phyloP scores from a whole-genome alignment of 2,329 filamentous ascomycete genomes.

The Pseudogymnoascus sp. region DNA sequence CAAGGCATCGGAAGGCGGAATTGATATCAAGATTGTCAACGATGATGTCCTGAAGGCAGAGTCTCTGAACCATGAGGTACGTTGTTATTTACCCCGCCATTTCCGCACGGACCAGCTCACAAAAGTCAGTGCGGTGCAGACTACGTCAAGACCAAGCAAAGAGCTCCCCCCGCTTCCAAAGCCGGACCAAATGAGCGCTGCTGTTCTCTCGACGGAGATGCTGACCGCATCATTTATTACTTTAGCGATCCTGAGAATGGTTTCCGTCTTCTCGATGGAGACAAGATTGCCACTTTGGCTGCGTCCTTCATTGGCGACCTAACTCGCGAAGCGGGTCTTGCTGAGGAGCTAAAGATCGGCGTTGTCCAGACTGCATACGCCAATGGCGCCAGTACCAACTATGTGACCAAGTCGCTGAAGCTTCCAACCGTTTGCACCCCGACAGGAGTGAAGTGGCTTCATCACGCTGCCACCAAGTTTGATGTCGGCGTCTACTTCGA shows the following conservation, averaged over 20 bases:
- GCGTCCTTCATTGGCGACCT: slow-evolving; percentile 91
- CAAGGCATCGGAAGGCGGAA: slow-evolving; percentile 51
- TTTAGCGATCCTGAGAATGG: slow-evolving; percentile 72
- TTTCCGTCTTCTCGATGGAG: slow-evolving; percentile 90
- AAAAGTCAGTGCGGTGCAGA: slow-evolving; percentile 76
- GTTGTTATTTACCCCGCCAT: slow-evolving; percentile 21
- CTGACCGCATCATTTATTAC: slow-evolving; percentile 93
- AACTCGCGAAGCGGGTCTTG: slow-evolving; percentile 67
- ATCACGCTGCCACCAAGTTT: slow-evolving; percentile 91
- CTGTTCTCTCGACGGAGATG: slow-evolving; percentile 90
- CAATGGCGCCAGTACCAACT: slow-evolving; percentile 89
- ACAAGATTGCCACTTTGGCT: slow-evolving; percentile 90
- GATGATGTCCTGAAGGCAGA: slow-evolving; percentile 89
- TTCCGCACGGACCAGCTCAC: neutral
- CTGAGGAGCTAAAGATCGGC: slow-evolving; percentile 76
- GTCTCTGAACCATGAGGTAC: slow-evolving; percentile 76
- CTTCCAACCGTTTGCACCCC: slow-evolving; percentile 88
- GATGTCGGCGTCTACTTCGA: slow-evolving; percentile 98
- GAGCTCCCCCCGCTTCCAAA: slow-evolving; percentile 75
- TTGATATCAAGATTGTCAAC: slow-evolving; percentile 83
- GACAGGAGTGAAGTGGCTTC: slow-evolving; percentile 94
- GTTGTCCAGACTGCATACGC: slow-evolving; percentile 97
- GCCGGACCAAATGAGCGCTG: slow-evolving; percentile 67
- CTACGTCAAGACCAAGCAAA: slow-evolving; percentile 94
- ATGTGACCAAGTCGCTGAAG: slow-evolving; percentile 78